Conservation (phyloP, 331 rosid species). For the Quercus tomentella region DNA sequence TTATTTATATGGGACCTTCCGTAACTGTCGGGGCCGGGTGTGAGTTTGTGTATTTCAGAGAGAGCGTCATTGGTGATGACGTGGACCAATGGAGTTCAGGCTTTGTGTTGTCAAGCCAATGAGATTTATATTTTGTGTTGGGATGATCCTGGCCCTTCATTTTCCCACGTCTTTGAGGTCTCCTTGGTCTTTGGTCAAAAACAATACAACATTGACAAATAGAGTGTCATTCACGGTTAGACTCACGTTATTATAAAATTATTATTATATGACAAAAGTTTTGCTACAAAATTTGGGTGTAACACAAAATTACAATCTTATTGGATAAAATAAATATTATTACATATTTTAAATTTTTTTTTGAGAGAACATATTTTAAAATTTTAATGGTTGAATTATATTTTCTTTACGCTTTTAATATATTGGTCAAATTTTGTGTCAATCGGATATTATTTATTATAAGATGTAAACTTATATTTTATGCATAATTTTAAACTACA, state of each 20-base stretch:
- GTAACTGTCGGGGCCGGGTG: background rate
- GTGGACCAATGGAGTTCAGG: background rate
- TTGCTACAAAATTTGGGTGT: too few relatives aligned
- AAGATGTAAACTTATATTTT: too few relatives aligned
- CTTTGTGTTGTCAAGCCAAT: background rate
- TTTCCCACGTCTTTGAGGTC: background rate
- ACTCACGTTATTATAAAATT: too few relatives aligned
- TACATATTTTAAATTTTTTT: too few relatives aligned
- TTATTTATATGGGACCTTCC: background rate
- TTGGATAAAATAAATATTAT: too few relatives aligned
- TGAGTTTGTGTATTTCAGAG: background rate
- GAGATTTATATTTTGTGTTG: background rate
- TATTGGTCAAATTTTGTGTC: too few relatives aligned
- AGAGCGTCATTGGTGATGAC: background rate
- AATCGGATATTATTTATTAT: too few relatives aligned
- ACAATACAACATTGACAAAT: too few relatives aligned
- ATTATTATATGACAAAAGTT: too few relatives aligned
- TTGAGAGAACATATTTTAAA: too few relatives aligned
- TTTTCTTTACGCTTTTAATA: fast-evolving
- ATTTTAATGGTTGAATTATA: fast-evolving
- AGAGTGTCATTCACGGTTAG: background rate
- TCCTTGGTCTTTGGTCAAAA: background rate
- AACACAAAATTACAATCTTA: fast-evolving
- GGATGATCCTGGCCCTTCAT: background rate
- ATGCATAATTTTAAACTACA: too few relatives aligned